Conservation (phyloP, 108 stramenopile species). For the Cyclotella cryptica region DNA sequence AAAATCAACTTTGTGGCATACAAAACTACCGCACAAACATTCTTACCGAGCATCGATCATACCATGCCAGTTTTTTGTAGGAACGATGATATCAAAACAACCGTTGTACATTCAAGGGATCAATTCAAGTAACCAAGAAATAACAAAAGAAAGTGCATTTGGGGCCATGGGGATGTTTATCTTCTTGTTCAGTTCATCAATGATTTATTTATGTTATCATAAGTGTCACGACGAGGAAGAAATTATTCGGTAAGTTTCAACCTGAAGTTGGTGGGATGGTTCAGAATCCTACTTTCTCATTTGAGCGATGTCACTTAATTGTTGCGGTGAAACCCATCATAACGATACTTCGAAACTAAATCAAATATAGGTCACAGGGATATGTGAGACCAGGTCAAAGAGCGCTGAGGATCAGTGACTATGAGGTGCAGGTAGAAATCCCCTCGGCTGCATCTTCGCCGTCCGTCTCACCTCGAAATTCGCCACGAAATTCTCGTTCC, state of each 20-base stretch:
- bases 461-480: conserved; percentile 4
- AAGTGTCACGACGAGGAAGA: conserved; percentile 38
- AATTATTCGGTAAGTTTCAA: conserved; percentile 12
- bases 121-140: conserved; percentile 59
- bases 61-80: conserved; percentile 49
- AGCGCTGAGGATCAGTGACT: conserved; percentile 25
- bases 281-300: neutral
- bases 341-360: no score
- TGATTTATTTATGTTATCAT: conserved; percentile 44
- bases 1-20: no score
- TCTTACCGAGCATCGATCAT: neutral
- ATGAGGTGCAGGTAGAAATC: conserved; percentile 30
- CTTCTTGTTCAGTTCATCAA: conserved; percentile 58
- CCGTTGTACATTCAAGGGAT: conserved; percentile 86
- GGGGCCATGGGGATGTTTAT: conserved; percentile 85
- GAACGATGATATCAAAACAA: conserved; percentile 71
- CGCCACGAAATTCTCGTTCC: conserved; percentile 6
- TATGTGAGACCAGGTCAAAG: conserved; percentile 46
- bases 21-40: no score
- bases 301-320: neutral
- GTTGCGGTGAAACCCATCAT: no score
- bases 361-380: conserved; percentile 22
- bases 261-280: neutral
- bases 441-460: conserved; percentile 20
- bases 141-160: conserved; percentile 76